Evolutionary conservation across 2,329 filamentous ascomycete genomes (phyloP).

Genomic region (Aspergillus candidus): DNA sequence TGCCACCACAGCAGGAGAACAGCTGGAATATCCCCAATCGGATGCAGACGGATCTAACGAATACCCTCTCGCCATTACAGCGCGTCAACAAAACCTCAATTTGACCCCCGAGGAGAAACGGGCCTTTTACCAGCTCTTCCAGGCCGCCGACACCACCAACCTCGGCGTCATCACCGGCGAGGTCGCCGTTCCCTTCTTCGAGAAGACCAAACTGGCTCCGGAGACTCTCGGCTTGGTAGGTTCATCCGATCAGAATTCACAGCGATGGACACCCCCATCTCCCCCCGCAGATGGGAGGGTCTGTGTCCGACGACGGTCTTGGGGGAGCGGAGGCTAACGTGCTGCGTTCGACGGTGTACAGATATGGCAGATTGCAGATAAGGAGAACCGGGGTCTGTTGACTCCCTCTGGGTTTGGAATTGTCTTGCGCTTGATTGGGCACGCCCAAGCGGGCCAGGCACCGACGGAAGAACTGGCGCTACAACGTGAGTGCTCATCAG

Average conservation of each 20-base stretch:
- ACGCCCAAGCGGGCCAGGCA: conserved; percentile 82
- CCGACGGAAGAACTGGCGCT: conserved; percentile 76
- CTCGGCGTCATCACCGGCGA: conserved; percentile 94
- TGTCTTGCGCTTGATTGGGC: conserved; percentile 87
- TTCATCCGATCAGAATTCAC: conserved; percentile 13
- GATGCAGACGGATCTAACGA: conserved; percentile 21
- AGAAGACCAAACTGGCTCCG: conserved; percentile 85
- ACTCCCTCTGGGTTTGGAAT: conserved; percentile 90
- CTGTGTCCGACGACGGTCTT: background rate
- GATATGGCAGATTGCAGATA: conserved; percentile 99
- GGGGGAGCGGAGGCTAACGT: conserved; percentile 2
- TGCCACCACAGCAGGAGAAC: too few relatives aligned
- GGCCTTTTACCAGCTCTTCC: conserved; percentile 86
- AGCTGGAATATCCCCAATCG: too few relatives aligned
- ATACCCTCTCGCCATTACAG: conserved; percentile 13
- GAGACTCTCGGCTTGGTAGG: conserved; percentile 79
- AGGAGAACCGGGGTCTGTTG: conserved; percentile 88
- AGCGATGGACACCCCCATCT: background rate
- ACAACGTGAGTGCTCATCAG: conserved; percentile 50
- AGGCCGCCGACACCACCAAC: conserved; percentile 83
- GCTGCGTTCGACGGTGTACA: conserved; percentile 34
- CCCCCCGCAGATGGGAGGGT: background rate
- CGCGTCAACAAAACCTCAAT: conserved; percentile 64
- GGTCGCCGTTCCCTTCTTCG: conserved; percentile 94
- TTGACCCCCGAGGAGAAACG: conserved; percentile 88